Base-by-base conservation (phyloP, 345 rosid genomes). In the Pistacia integerrima region DNA sequence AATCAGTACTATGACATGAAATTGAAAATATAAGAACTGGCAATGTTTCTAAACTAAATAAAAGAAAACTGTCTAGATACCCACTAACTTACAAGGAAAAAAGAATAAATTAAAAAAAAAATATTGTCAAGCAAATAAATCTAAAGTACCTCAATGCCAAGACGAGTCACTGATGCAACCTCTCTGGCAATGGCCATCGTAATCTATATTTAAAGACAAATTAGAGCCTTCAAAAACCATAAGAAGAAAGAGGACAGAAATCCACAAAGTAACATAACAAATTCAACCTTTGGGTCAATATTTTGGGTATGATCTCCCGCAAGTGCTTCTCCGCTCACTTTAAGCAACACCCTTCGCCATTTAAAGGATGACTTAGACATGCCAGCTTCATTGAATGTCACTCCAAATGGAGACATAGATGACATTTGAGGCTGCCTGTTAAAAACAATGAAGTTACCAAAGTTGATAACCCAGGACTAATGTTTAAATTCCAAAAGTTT, bases 251-350 rank as follows among this genome's bases (percentile, higher is more conserved):
- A 60, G 8, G 49, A 51, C 22, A 58, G 20, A 77, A 72, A 70
- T 48, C 28, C 2, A 62, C 1, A 33, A 49, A 51, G 2, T 9
- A 64, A 51, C 38, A 72, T n/a, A 13, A 62, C 74, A 58, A 25
- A 77, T 76, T 63, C 33, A 83, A 93, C 99, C 96, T 93, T 95
- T 4, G 97, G 98, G 74, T 92, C 97, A 58, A 95, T 93, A 66
- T 93, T 93, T 79, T 95, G 97, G 14, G 72, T 30, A 28, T 80
- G 85, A 80, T 95, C 97, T 44, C 99, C 98, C 0, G 98, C 97
- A 74, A 95, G 98, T 71, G 99, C 99, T 90, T 95, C 98, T 73
- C 97, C 98, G 65, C 97, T 95, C 56, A 93, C 99, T 87, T 95
- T 95, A 74, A 95, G 99, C 85, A 93, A 88, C 73, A 92, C 99